Conservation (phyloP, 768 basidiomycete genomes). For the Lanmaoa rubissima region DNA sequence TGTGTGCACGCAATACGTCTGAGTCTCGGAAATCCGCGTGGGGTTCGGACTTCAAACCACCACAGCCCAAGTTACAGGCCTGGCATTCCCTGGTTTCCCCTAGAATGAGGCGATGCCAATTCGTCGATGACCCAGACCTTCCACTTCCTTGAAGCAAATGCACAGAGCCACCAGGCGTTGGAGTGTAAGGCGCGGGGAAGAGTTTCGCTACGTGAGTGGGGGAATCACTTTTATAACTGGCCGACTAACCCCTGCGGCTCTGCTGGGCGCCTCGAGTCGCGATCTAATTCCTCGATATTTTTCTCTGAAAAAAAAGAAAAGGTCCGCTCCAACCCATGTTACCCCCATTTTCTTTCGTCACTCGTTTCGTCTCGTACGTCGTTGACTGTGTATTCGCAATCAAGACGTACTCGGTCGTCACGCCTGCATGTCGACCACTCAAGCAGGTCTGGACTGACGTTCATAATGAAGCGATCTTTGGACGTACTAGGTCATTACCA, state of each 20-base stretch:
- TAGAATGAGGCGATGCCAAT: neutral
- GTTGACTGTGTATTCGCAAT: neutral
- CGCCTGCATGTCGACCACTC: neutral
- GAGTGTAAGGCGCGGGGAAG: neutral
- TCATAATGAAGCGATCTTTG: neutral
- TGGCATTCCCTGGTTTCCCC: neutral
- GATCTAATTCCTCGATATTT: neutral
- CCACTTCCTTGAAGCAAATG: neutral
- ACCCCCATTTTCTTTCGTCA: neutral
- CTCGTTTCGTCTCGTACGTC: neutral
- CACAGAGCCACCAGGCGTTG: neutral
- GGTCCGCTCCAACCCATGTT: neutral
- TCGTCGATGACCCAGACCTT: neutral
- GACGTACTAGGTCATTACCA: neutral
- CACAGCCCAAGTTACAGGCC: neutral
- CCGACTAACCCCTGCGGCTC: neutral
- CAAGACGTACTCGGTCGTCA: neutral
- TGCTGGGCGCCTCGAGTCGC: neutral
- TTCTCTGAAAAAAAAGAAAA: neutral
- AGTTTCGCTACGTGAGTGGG: neutral
- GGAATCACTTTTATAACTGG: neutral
- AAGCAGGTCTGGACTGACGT: neutral
- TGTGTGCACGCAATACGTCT: neutral
- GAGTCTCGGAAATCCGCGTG: neutral
- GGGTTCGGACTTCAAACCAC: conserved; percentile 5